Evolutionary conservation across 139 green algal species (phyloP).

Genomic region (Chlorella sp.): DNA sequence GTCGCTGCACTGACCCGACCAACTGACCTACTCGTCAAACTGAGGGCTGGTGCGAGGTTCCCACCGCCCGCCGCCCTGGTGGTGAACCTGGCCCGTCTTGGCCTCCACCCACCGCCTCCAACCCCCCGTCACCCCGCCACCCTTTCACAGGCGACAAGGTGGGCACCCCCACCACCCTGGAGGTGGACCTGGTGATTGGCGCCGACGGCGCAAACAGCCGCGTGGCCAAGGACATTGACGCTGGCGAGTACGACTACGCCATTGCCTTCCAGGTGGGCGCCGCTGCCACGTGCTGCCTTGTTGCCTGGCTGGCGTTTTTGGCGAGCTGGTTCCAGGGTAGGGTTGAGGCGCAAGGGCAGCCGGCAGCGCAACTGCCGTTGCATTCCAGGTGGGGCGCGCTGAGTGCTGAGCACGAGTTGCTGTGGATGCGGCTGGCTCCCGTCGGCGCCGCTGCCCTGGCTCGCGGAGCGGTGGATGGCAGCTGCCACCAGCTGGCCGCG

Average conservation of each 20-base stretch:
- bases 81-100: background rate
- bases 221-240: conserved; percentile 98
- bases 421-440: too few relatives aligned
- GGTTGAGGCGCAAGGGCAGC: too few relatives aligned
- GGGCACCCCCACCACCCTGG: conserved; percentile 78
- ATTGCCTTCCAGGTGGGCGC: conserved; percentile 90
- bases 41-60: background rate
- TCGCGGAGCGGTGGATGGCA: too few relatives aligned
- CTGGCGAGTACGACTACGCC: conserved; percentile 99
- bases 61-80: background rate
- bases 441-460: too few relatives aligned
- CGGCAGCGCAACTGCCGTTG: too few relatives aligned
- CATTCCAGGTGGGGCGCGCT: too few relatives aligned
- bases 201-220: conserved; percentile 98
- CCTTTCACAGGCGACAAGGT: conserved; percentile 74
- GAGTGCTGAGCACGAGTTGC: too few relatives aligned
- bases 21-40: background rate
- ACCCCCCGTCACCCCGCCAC: background rate
- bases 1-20: background rate
- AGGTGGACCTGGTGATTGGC: conserved; percentile 97
- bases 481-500: too few relatives aligned
- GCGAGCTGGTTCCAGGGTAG: too few relatives aligned
- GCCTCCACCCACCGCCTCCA: background rate
- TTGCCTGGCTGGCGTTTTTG: too few relatives aligned
- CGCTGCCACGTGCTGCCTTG: too few relatives aligned